Percentiles rank a stretch among this genome's conserved stretches.
Conservation (phyloP, 164 flowering plant genomes). For the Taxillus chinensis region DNA sequence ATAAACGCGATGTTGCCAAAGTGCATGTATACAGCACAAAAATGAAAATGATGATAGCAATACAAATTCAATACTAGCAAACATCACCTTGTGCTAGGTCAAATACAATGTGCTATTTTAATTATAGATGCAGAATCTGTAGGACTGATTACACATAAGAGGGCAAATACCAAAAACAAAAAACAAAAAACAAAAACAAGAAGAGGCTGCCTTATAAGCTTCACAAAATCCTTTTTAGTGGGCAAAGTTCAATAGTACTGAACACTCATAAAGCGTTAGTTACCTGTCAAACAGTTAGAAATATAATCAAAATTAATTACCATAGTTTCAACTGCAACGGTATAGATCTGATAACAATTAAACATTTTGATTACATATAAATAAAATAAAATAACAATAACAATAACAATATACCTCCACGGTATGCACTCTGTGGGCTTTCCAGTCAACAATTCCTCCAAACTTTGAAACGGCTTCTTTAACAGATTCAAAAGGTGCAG, state of each 20-base stretch:
- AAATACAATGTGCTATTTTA: too few species aligned
- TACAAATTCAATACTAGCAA: too few species aligned
- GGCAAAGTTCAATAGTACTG: neutral
- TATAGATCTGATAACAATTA: neutral
- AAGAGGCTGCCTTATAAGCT: neutral
- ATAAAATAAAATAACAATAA: neutral
- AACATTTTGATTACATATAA: too few species aligned
- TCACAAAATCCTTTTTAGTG: neutral
- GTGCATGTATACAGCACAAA: too few species aligned
- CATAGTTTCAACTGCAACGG: neutral
- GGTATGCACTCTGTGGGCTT: conserved; percentile 72
- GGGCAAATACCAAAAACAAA: too few species aligned
- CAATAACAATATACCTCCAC: conserved; percentile 44
- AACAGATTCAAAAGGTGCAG: conserved; percentile 90
- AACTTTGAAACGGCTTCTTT: conserved; percentile 85
- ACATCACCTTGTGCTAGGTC: too few species aligned
- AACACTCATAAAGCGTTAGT: neutral
- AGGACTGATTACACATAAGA: too few species aligned
- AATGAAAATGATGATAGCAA: too few species aligned
- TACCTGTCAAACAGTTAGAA: neutral
- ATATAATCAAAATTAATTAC: neutral
- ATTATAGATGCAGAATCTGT: too few species aligned
- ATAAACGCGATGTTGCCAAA: too few species aligned
- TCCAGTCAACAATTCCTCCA: conserved; percentile 94
- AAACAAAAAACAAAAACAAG: too few species aligned